These are phyloP conservation scores for Neoascochyta sp. DNA, from an alignment of 2,329 filamentous ascomycete genomes.

Conservation along the genomic window DNA sequence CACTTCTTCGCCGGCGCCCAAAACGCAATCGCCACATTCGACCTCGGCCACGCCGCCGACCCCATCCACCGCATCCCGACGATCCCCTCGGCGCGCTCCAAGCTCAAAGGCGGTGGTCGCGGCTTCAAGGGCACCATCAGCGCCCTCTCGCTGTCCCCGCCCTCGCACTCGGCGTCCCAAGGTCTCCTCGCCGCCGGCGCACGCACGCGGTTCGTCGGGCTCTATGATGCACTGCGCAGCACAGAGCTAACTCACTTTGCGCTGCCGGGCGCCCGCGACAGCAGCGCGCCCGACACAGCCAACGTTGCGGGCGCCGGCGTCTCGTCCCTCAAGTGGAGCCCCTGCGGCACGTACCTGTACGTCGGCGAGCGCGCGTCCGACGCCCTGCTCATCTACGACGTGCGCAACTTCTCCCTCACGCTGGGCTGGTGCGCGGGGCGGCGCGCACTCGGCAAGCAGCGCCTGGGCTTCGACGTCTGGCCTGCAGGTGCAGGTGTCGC, in stretches of 20 bases:
- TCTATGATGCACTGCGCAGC: slow-evolving; percentile 54
- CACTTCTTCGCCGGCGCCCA: slow-evolving; percentile 57
- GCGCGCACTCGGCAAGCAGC: slow-evolving; percentile 50
- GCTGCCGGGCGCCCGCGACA: slow-evolving; percentile 28
- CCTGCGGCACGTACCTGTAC: slow-evolving; percentile 56
- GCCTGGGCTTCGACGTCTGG: slow-evolving; percentile 54
- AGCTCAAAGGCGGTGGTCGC: slow-evolving; percentile 42
- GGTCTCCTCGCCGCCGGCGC: slow-evolving; percentile 56
- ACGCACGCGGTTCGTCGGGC: slow-evolving; percentile 52
- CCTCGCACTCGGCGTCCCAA: slow-evolving; percentile 32
- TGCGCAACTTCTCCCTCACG: slow-evolving; percentile 51
- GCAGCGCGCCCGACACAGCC: slow-evolving; percentile 6
- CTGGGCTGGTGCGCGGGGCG: slow-evolving; percentile 49
- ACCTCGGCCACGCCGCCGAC: slow-evolving; percentile 48
- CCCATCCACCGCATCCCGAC: slow-evolving; percentile 45
- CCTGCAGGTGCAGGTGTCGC: slow-evolving; percentile 20
- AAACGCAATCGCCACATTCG: slow-evolving; percentile 54
- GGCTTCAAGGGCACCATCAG: slow-evolving; percentile 57
- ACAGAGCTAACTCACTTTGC: slow-evolving; percentile 51
- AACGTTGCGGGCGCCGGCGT: slow-evolving; percentile 48
- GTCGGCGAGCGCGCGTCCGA: slow-evolving; percentile 56
- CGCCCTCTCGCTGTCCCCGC: slow-evolving; percentile 44
- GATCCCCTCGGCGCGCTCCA: slow-evolving; percentile 47
- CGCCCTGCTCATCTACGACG: slow-evolving; percentile 56
- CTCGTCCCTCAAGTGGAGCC: slow-evolving; percentile 56